phyloP scores from a whole-genome alignment of 352 stramenopile species.

The Pythium apleroticum region DNA sequence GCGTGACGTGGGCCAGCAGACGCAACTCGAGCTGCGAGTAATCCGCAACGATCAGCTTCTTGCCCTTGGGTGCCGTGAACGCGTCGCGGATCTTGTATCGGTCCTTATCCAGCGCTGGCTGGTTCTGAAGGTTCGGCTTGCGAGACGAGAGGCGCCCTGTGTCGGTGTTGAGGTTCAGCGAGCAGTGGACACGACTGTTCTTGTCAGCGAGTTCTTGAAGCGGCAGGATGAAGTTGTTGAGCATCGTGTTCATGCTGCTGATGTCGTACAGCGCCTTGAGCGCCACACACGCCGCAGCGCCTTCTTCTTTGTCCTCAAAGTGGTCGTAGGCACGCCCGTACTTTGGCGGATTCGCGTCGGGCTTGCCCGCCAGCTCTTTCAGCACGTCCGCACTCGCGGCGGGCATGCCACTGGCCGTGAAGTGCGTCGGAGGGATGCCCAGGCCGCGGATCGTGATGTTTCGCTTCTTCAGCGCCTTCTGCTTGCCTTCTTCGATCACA shows the following conservation, averaged over 20 bases:
- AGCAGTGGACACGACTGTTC: conserved; percentile 96
- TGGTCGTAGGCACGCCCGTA: conserved; percentile 91
- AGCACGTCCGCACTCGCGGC: conserved; percentile 95
- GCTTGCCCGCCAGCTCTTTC: conserved; percentile 90
- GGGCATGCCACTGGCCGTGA: conserved; percentile 91
- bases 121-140: conserved; percentile 99
- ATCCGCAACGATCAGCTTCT: conserved; percentile 98
- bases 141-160: conserved; percentile 96
- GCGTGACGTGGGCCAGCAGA: conserved; percentile 97
- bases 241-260: conserved; percentile 99
- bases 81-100: conserved; percentile 90
- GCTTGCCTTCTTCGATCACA: conserved; percentile 66
- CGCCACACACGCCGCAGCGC: conserved; percentile 93
- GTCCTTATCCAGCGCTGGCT: conserved; percentile 88
- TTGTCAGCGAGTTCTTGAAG: conserved; percentile 93
- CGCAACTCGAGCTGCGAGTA: conserved; percentile 99
- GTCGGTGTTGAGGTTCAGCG: conserved; percentile 99
- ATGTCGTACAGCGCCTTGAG: conserved; percentile 95
- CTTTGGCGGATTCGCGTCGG: conserved; percentile 68
- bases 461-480: conserved; percentile 76
- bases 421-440: conserved; percentile 91
- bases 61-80: conserved; percentile 91
- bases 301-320: conserved; percentile 91
- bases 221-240: conserved; percentile 96
- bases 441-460: conserved; percentile 87